A percentile compares a stretch with the other conserved stretches of the same genome.
These are phyloP conservation scores for Peronospora farinosa DNA, from an alignment of 352 stramenopile species.

Conservation along the genomic window DNA sequence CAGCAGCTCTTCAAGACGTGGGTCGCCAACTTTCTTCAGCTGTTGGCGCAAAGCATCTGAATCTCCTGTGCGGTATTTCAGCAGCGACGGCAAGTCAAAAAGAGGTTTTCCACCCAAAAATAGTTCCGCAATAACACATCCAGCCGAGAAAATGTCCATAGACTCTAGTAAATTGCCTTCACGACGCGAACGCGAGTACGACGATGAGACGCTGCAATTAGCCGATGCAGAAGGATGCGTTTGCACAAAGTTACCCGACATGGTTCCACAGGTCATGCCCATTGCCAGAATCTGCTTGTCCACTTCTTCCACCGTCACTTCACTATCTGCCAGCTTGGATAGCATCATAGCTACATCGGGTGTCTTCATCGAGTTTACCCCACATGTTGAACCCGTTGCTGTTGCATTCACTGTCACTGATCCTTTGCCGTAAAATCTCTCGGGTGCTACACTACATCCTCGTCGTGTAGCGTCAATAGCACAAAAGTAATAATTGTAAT, in stretches of 20 bases:
- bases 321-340: slow-evolving; percentile 65
- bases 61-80: slow-evolving; percentile 82
- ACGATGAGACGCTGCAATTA: slow-evolving; percentile 25
- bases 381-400: slow-evolving; percentile 15
- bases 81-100: slow-evolving; percentile 90
- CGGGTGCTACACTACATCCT: slow-evolving; percentile 94
- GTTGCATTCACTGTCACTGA: slow-evolving; percentile 5
- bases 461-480: slow-evolving; percentile 79
- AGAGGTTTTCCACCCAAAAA: slow-evolving; percentile 93
- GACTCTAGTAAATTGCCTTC: slow-evolving; percentile 71
- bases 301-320: slow-evolving; percentile 61
- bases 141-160: slow-evolving; percentile 98
- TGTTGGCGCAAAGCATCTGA: slow-evolving; percentile 66
- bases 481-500: slow-evolving; percentile 94
- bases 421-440: slow-evolving; percentile 65
- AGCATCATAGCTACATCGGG: slow-evolving; percentile 59
- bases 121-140: slow-evolving; percentile 95
- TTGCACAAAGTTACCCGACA: slow-evolving; percentile 24
- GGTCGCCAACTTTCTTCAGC: slow-evolving; percentile 91
- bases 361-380: slow-evolving; percentile 28
- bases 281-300: slow-evolving; percentile 71
- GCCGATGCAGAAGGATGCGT: slow-evolving; percentile 22
- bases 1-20: slow-evolving; percentile 83
- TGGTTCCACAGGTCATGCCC: slow-evolving; percentile 27
- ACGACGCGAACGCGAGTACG: slow-evolving; percentile 38